These are phyloP conservation scores for Arthrobotrys sinensis DNA, from an alignment of 2,329 filamentous ascomycete genomes.

Conservation along the genomic window DNA sequence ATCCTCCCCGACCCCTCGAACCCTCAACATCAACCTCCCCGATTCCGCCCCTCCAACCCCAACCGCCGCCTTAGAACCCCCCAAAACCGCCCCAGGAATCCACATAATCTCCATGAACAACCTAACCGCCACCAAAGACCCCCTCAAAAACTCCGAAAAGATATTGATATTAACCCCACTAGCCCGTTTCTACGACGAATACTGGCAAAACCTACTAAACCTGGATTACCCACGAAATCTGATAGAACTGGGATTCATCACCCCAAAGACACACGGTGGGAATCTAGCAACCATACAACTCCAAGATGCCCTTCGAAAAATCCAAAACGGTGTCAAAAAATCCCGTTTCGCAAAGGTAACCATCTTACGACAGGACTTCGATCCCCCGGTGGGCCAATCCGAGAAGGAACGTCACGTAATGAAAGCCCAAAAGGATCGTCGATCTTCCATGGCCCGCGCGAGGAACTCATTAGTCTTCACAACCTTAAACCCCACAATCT, in stretches of 20 bases:
- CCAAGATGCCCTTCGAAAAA: slow-evolving; percentile 86
- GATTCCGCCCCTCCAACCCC: slow-evolving; percentile 77
- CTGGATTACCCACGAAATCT: slow-evolving; percentile 92
- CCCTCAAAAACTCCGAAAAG: slow-evolving; percentile 84
- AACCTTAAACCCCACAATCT: slow-evolving; percentile 88
- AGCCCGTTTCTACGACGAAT: slow-evolving; percentile 90
- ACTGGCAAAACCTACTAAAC: slow-evolving; percentile 92
- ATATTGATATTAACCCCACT: slow-evolving; percentile 94
- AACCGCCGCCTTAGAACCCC: slow-evolving; percentile 81
- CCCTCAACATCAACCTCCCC: slow-evolving; percentile 71
- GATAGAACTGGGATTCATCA: slow-evolving; percentile 95
- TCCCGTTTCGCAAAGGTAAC: slow-evolving; percentile 92
- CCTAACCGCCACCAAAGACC: slow-evolving; percentile 84
- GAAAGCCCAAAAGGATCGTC: slow-evolving; percentile 86
- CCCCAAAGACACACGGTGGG: slow-evolving; percentile 92
- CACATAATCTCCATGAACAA: slow-evolving; percentile 96
- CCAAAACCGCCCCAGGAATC: slow-evolving; percentile 85
- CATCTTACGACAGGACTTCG: slow-evolving; percentile 95
- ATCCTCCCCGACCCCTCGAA: slow-evolving; percentile 70
- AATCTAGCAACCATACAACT: slow-evolving; percentile 86
- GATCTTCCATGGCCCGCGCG: slow-evolving; percentile 91
- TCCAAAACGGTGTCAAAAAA: slow-evolving; percentile 84
- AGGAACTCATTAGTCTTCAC: slow-evolving; percentile 96
- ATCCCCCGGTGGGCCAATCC: slow-evolving; percentile 82
- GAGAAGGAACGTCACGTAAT: slow-evolving; percentile 94